These are phyloP conservation scores for Volvox carteri DNA, from an alignment of 163 green algal species.

Conservation along the genomic window DNA sequence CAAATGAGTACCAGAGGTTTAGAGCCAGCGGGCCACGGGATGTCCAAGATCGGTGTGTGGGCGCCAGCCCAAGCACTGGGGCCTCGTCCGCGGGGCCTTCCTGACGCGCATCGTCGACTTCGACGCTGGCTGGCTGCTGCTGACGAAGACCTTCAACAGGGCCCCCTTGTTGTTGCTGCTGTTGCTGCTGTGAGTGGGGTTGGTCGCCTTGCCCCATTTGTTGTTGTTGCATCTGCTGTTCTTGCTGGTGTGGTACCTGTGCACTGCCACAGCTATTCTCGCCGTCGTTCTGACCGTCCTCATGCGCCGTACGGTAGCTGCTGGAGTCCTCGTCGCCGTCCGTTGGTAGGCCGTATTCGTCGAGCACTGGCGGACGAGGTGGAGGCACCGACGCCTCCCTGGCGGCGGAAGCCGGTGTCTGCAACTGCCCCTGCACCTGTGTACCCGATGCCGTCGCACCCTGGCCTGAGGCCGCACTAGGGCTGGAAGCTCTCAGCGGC, in stretches of 20 bases:
- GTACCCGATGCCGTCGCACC: too few species aligned
- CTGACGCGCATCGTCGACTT: not conserved
- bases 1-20: conserved; percentile 27
- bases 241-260: not conserved
- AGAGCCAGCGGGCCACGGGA: not conserved
- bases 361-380: not conserved
- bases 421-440: too few species aligned
- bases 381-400: too few species aligned
- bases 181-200: too few species aligned
- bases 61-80: not conserved
- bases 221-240: not conserved
- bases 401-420: too few species aligned
- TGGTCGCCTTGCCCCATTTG: too few species aligned
- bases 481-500: too few species aligned
- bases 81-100: not conserved
- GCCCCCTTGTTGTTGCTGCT: too few species aligned
- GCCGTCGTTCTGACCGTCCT: not conserved
- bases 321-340: not conserved
- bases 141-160: too few species aligned
- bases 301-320: conserved; percentile 17
- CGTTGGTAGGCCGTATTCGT: conserved; percentile 13
- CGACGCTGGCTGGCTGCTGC: too few species aligned
- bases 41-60: not conserved
- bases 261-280: too few species aligned
- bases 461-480: too few species aligned